Evolutionary conservation across 257 asterid genomes (phyloP).

Genomic region (Solanum sejunctum): DNA sequence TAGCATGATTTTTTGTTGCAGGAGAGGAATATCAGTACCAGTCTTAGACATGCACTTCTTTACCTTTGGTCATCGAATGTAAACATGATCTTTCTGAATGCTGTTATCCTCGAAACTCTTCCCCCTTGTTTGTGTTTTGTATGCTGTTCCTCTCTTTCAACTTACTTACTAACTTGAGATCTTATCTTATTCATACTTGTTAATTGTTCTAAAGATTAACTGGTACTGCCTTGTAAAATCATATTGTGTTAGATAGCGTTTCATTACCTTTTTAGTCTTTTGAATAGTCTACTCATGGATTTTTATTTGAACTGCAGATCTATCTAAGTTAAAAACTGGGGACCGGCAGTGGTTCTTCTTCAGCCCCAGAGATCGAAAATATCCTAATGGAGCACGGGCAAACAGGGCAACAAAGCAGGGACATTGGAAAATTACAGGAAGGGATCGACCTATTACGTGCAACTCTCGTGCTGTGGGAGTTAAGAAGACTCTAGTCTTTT

Average conservation of each 20-base stretch:
- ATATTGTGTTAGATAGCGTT: not conserved
- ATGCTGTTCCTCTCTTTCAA: not conserved
- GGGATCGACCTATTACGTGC: constrained; percentile 1
- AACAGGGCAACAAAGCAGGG: constrained; percentile 4
- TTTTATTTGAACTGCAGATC: constrained; percentile 36
- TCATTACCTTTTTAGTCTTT: not conserved
- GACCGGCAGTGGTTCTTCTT: constrained; percentile 13
- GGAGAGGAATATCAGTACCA: not conserved
- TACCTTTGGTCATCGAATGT: not conserved
- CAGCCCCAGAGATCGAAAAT: constrained; percentile 10
- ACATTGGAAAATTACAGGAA: constrained; percentile 6
- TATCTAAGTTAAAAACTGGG: constrained; percentile 67
- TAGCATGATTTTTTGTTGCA: not conserved
- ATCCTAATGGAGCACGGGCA: constrained; percentile 3
- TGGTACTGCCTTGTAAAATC: not conserved
- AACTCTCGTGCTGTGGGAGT: constrained; percentile 9
- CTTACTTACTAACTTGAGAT: not conserved
- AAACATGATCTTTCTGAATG: not conserved
- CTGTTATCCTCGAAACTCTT: not conserved
- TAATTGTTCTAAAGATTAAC: not conserved
- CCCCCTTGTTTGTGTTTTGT: not conserved
- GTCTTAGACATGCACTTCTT: not conserved
- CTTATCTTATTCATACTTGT: not conserved
- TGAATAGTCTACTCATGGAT: not conserved
- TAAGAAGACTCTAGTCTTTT: constrained; percentile 10